Percentiles rank a stretch among this genome's conserved stretches.
Conservation (phyloP, 2,329 filamentous ascomycete species). For the Ceratocystis lukuohia region DNA sequence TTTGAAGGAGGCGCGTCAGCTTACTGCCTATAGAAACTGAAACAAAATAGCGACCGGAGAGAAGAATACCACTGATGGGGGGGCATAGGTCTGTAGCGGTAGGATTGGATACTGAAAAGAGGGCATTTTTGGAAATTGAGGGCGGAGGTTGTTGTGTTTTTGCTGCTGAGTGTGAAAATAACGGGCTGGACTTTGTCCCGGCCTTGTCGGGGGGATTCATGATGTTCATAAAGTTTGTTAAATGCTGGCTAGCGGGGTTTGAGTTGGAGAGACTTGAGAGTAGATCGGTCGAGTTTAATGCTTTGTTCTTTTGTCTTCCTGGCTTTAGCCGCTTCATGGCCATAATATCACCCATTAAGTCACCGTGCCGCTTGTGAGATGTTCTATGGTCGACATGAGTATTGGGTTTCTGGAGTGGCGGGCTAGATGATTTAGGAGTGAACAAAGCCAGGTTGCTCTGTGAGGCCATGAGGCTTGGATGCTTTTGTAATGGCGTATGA, state of each 20-base stretch:
- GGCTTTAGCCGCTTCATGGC: conserved; percentile 5
- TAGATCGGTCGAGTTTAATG: not conserved
- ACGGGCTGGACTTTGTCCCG: conserved; percentile 3
- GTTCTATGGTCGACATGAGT: not conserved
- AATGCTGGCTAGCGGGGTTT: conserved; percentile 22
- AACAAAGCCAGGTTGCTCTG: not conserved
- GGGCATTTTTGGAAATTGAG: not conserved
- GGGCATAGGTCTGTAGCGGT: not conserved
- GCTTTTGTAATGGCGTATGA: not conserved
- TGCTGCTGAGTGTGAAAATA: not conserved
- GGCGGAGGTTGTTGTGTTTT: not conserved
- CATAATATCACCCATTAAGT: conserved; percentile 9
- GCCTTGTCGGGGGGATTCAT: conserved; percentile 14
- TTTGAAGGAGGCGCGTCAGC: conserved; percentile 12
- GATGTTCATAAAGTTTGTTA: conserved; percentile 22
- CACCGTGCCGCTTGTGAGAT: conserved; percentile 10
- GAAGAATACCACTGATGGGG: not conserved
- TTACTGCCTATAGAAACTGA: conserved; percentile 12
- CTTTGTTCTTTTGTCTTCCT: not conserved
- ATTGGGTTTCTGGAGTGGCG: not conserved
- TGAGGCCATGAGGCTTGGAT: not conserved
- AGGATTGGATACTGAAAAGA: not conserved
- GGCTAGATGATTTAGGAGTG: conserved; percentile 6
- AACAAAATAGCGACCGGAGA: conserved; percentile 11
- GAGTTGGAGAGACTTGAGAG: conserved; percentile 3